Conservation (phyloP, 208 protist genomes). For the Lotmaria passim region DNA sequence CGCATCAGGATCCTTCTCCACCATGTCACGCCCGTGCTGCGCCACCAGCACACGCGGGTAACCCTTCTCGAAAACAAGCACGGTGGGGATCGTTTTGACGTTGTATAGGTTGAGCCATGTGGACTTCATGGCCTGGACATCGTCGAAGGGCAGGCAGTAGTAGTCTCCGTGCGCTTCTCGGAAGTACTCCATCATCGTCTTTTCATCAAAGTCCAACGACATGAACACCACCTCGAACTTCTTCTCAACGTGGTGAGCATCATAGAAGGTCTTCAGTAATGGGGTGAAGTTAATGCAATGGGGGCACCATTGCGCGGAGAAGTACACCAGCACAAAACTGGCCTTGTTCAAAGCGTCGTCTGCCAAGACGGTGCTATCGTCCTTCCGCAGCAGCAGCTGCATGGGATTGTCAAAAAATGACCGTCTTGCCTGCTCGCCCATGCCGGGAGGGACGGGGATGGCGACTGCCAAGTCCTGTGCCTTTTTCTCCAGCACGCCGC, state of each 20-base stretch:
- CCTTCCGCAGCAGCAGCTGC: constrained; percentile 46
- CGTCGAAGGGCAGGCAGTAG: constrained; percentile 47
- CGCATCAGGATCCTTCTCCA: constrained; percentile 8
- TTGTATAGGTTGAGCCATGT: constrained; percentile 26
- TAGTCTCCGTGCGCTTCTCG: constrained; percentile 51
- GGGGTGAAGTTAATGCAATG: constrained; percentile 82
- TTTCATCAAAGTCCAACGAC: constrained; percentile 50
- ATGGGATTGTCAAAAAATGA: constrained; percentile 2
- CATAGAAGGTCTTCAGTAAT: constrained; percentile 58
- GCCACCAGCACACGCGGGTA: constrained; percentile 9
- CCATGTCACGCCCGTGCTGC: constrained; percentile 16
- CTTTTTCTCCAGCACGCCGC: background rate
- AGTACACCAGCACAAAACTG: constrained; percentile 73
- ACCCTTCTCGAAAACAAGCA: constrained; percentile 53
- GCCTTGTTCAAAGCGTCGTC: constrained; percentile 28
- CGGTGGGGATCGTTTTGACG: constrained; percentile 41
- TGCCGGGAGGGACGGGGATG: background rate
- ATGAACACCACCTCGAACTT: constrained; percentile 81
- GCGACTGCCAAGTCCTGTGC: background rate
- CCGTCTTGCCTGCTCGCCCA: background rate
- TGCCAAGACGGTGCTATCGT: constrained; percentile 32
- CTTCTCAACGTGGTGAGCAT: constrained; percentile 39
- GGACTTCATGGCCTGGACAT: constrained; percentile 27
- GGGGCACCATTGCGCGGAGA: constrained; percentile 86
- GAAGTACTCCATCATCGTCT: constrained; percentile 57